Evolutionary conservation across 2,329 filamentous ascomycete genomes (phyloP), one percentile per base, ranked within the genome.

Genomic region (Dothidotthia symphoricarpi): DNA sequence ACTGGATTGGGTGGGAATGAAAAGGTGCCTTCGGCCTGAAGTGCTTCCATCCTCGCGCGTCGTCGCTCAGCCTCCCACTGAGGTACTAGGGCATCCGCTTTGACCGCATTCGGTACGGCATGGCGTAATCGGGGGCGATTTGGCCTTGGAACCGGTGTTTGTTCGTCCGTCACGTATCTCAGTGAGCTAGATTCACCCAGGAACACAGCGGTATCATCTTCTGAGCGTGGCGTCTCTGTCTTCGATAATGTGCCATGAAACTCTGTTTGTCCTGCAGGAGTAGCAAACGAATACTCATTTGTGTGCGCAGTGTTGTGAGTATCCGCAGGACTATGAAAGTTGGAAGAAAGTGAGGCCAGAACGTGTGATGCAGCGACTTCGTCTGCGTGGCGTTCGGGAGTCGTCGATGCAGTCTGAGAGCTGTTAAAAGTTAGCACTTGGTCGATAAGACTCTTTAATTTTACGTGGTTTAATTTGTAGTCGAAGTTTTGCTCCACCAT

Each of bases 141-240:
- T 28, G 19, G 46, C 3, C 40, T 39, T 12, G 42, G 38, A 28
- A 55, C 59, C 33, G 73, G 49, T 0, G 49, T 43, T 13, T 42
- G 45, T 27, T 51, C 52, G 3, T 46, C 70, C 10, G 69, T 69
- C 3, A 77, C 70, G 41, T 74, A 76, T 11, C 72, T 70, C 28
- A 76, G 63, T 1, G 74, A 73, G 33, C 67, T 73, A 1, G 71
- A 74, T 36, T 74, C 71, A 24, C 71, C 70, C 4, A 75, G 66
- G 33, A 74, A 74, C 10, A 59, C 56, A 4, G 55, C 56, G 2
- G 30, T 38, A 36, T 51, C 49, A 15, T 55, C 57, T 48, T 63
- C 53, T 42, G 51, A 47, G 46, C 45, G 49, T 12, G 32, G 31
- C 24, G 36, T 53, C 8, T 58, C 49, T 16, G 49, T 46, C 25